Base-by-base conservation (phyloP, 1,139 yeast genomes). In the Kurtzmaniella quercitrusa region DNA sequence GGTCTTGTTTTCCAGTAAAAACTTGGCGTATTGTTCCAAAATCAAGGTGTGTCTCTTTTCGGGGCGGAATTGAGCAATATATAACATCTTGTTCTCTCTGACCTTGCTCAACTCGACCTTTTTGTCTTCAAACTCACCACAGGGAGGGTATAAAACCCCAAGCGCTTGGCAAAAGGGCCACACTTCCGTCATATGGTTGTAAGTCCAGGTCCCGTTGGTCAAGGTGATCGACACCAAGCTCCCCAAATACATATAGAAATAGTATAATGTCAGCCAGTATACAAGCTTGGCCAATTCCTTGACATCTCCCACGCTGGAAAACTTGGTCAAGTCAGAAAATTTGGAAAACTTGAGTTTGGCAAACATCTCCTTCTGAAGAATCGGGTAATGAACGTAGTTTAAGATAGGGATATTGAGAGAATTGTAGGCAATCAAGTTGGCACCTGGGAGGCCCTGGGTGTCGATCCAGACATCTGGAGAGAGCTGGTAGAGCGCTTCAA, bases 381-480 rank as follows among this genome's bases (percentile, higher is more conserved):
- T 80, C 1, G 99, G 99, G 65, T 88, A 94, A 66, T 94, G 98
- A 17, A 90, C 90, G 57, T 94, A 94, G 1, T 96, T 81, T 25
- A 86, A 67, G 27, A 93, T 75, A 1, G 98, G 98, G 25, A 89
- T 68, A 48, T 76, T 73, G 38, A 86, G 68, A 37, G 79, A 57
- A 53, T 67, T 58, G 17, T 73, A 63, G 0, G 87, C 79, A 31
- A 82, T 55, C 37, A 59, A 55, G 60, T 90, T 90, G 27, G 85
- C 70, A 45, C 93, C 93, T 1, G 98, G 98, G 48, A 88, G 80
- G 0, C 98, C 98, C 75, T 89, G 85, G 1, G 98, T 91, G 58
- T 94, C 98, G 31, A 93, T 73, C 81, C 91, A 90, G n/a, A 90
- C 75, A 61, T 93, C 98, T 0, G 98, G 97, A 7, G 85, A 73